Evolutionary conservation across 768 basidiomycete genomes (phyloP).

Genomic region (Basidioascus undulatus): DNA sequence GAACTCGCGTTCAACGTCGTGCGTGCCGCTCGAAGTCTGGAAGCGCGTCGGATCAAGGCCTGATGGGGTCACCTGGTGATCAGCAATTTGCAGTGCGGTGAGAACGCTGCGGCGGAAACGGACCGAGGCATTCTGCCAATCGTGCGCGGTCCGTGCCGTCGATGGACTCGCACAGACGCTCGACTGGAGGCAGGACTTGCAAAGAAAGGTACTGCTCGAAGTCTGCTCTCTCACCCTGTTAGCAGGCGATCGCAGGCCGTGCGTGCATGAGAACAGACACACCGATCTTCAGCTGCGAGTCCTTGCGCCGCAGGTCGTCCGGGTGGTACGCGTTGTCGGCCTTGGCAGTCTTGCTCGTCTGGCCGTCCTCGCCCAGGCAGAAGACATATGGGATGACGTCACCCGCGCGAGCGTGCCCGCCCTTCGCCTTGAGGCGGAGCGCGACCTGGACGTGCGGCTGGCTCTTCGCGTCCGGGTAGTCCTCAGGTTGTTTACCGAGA

Average conservation of each 20-base stretch:
- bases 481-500: slow-evolving; percentile 84
- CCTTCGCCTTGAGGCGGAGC: slow-evolving; percentile 60
- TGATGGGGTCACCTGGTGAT: slow-evolving; percentile 14
- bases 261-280: slow-evolving; percentile 8
- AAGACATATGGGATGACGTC: slow-evolving; percentile 95
- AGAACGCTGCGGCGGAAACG: slow-evolving; percentile 11
- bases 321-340: slow-evolving; percentile 84
- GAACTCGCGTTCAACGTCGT: slow-evolving; percentile 39
- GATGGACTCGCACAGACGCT: slow-evolving; percentile 84
- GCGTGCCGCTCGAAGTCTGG: slow-evolving; percentile 18
- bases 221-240: slow-evolving; percentile 25
- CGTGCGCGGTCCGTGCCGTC: slow-evolving; percentile 82
- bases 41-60: slow-evolving; percentile 40
- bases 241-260: not conserved
- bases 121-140: slow-evolving; percentile 85
- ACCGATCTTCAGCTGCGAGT: slow-evolving; percentile 50
- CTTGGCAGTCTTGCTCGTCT: slow-evolving; percentile 43
- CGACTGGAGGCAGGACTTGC: slow-evolving; percentile 82
- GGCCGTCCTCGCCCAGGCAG: slow-evolving; percentile 44
- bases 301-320: slow-evolving; percentile 58
- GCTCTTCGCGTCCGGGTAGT: slow-evolving; percentile 82
- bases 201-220: slow-evolving; percentile 74
- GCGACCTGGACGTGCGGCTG: slow-evolving; percentile 97
- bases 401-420: slow-evolving; percentile 52
- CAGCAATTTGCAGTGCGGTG: slow-evolving; percentile 1